A percentile compares a stretch with the other conserved stretches of the same genome.
Conservation (phyloP, 164 flowering plant species). For the Akebia trifoliata region DNA sequence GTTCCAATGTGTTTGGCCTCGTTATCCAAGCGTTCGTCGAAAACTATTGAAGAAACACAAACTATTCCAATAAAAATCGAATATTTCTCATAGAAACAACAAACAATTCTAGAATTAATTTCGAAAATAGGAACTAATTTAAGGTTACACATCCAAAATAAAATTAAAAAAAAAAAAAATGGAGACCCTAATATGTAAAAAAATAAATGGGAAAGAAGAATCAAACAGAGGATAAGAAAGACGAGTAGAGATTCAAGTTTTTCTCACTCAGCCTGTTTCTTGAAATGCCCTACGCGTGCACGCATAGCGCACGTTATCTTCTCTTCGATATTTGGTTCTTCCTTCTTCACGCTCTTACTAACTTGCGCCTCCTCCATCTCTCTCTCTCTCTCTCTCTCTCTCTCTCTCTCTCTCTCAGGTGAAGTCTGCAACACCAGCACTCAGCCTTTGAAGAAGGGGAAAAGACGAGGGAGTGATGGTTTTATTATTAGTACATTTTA, state of each 20-base stretch:
- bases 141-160: too few relatives aligned
- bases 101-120: too few relatives aligned
- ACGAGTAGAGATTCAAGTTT: background rate
- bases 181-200: slow-evolving; percentile 4
- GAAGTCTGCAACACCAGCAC: background rate
- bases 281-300: slow-evolving; percentile 46
- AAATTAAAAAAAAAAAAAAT: too few relatives aligned
- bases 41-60: too few relatives aligned
- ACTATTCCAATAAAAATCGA: too few relatives aligned
- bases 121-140: too few relatives aligned
- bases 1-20: too few relatives aligned
- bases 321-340: slow-evolving; percentile 31
- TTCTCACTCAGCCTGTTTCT: slow-evolving; percentile 60
- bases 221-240: background rate
- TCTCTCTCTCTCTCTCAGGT: background rate
- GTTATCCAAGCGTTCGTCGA: too few relatives aligned
- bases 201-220: background rate
- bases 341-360: slow-evolving; percentile 20
- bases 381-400: background rate
- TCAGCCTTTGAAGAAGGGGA: background rate
- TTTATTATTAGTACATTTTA: background rate
- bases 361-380: slow-evolving; percentile 18
- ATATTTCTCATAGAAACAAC: too few relatives aligned
- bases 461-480: background rate
- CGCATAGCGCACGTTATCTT: slow-evolving; percentile 39